Percentiles rank a stretch among this genome's conserved stretches.
phyloP scores from a whole-genome alignment of 2,329 filamentous ascomycete species.

The Exophiala oligosperma region DNA sequence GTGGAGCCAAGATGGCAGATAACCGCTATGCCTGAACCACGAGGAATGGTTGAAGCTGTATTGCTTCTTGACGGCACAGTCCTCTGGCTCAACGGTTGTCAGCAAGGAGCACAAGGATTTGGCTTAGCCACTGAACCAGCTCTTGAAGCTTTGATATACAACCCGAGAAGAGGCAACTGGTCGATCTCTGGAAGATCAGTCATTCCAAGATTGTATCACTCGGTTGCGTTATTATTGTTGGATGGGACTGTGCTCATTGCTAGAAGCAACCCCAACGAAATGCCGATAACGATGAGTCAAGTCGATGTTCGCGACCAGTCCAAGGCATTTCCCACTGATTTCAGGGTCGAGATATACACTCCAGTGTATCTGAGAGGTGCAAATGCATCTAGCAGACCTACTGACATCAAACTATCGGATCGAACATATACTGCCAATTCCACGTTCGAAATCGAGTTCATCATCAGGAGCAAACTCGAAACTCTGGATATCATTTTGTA shows the following conservation, averaged over 20 bases:
- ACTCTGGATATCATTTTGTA: slow-evolving; percentile 54
- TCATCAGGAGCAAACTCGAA: slow-evolving; percentile 31
- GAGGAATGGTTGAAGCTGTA: slow-evolving; percentile 61
- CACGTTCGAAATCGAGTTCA: slow-evolving; percentile 39
- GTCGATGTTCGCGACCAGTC: slow-evolving; percentile 44
- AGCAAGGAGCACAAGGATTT: slow-evolving; percentile 61
- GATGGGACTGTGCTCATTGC: slow-evolving; percentile 62
- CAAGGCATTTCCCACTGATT: slow-evolving; percentile 56
- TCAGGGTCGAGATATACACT: slow-evolving; percentile 62
- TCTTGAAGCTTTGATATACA: slow-evolving; percentile 58
- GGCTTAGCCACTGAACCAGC: slow-evolving; percentile 56
- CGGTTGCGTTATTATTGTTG: slow-evolving; percentile 58
- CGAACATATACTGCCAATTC: slow-evolving; percentile 29
- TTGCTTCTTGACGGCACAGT: slow-evolving; percentile 62
- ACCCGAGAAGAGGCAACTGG: slow-evolving; percentile 56
- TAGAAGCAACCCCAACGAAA: slow-evolving; percentile 62
- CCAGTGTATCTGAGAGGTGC: slow-evolving; percentile 60
- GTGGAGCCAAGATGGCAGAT: slow-evolving; percentile 55
- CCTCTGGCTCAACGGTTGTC: slow-evolving; percentile 60
- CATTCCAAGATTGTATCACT: slow-evolving; percentile 60
- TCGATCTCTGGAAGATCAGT: slow-evolving; percentile 41
- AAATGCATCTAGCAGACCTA: slow-evolving; percentile 51
- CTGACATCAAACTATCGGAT: slow-evolving; percentile 46
- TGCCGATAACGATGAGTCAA: slow-evolving; percentile 49
- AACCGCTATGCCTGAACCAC: slow-evolving; percentile 57